phyloP scores from a whole-genome alignment of 176 grass and related monocot genomes.

The Oryza punctata region DNA sequence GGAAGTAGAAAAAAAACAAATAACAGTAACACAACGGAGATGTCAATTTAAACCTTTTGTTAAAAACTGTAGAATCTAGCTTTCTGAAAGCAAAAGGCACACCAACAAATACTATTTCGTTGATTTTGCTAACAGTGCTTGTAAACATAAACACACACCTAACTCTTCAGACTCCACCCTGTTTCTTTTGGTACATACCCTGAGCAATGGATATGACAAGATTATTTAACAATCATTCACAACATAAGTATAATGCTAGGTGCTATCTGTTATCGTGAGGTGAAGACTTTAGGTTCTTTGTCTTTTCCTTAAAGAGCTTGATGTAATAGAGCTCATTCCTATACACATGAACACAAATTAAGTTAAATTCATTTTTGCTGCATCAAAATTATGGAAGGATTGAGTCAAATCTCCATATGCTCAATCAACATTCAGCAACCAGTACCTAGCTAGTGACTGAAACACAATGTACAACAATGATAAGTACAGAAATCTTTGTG shows the following conservation, averaged over 20 bases:
- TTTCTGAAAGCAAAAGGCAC: background rate
- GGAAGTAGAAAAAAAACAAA: no score
- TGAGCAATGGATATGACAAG: background rate
- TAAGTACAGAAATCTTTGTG: background rate
- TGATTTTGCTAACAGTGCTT: background rate
- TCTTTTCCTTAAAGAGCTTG: background rate
- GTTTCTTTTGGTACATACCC: conserved; percentile 1
- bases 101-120: background rate
- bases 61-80: no score
- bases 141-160: background rate
- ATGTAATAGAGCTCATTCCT: no score
- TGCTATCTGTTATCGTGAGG: background rate
- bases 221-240: background rate
- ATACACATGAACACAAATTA: background rate
- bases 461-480: no score
- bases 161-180: background rate
- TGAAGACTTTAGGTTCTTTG: background rate
- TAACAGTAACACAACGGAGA: no score
- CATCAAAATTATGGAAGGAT: background rate
- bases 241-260: background rate
- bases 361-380: background rate
- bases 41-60: no score
- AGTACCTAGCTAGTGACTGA: no score
- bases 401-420: background rate
- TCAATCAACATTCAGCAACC: background rate